Evolutionary conservation across 768 basidiomycete genomes (phyloP), one percentile per base, ranked within the genome.

Genomic region (Boletus insuetus): DNA sequence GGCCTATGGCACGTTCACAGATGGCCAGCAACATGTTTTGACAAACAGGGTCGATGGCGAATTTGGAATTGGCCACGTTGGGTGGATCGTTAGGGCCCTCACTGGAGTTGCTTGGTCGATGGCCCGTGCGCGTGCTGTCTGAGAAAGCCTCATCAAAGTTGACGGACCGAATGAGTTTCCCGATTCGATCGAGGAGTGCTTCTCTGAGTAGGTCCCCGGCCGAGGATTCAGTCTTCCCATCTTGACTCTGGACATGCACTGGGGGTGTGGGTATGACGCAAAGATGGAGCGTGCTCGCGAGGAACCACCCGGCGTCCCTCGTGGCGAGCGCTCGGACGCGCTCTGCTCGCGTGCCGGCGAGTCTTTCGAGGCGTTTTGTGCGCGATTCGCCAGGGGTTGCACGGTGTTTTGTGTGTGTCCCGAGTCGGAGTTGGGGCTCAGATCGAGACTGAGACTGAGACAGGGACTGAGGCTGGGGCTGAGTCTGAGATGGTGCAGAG

Each of bases 281-380:
- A 16, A 67, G 49, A 20, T 55, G 52, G 58, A 71, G 70, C 19
- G 58, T 54, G 40, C 59, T 64, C 10, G 59, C 62, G 46, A 71
- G 66, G 34, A 66, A 61, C 70, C 69, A 70, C 0, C 60, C 60
- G 4, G 68, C 56, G 29, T 72, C 70, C 31, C 61, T 57, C 29
- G 49, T 65, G 11, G 56, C 61, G n/a, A 70, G 65, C n/a, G 49
- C 58, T 8, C 57, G 57, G 17, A 72, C 54, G 24, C 66, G 58
- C 17, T 64, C 61, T 14, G 31, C 41, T 29, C 60, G 40, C 38
- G 64, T 60, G 9, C 63, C 60, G 0, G 45, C 42, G 14, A 62
- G 58, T 16, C 32, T 49, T n/a, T 62, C 56, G 3, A 59, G 20
- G 12, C 49, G 50, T 22, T 43, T 56, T 1, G 54, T 29, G 19